Evolutionary conservation across 192 early-diverging fungal species (phyloP).

Genomic region (Bifiguratus adelaidae): DNA sequence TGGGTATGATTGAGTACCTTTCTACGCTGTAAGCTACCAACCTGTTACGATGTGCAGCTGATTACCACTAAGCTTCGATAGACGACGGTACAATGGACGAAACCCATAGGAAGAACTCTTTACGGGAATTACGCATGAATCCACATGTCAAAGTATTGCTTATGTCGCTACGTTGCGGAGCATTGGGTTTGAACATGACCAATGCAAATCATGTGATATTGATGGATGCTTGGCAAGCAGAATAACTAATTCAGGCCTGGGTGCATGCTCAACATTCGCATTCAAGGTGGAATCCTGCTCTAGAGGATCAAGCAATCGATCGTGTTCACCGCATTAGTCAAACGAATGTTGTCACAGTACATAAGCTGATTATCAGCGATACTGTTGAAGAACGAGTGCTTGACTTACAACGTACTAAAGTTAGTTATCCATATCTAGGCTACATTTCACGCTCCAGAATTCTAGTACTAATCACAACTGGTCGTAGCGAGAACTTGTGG

Average conservation of each 20-base stretch:
- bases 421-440: slow-evolving; percentile 3
- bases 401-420: slow-evolving; percentile 49
- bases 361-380: slow-evolving; percentile 44
- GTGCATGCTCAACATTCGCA: slow-evolving; percentile 36
- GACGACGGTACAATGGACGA: slow-evolving; percentile 33
- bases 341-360: slow-evolving; percentile 42
- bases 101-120: slow-evolving; percentile 17
- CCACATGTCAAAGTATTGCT: slow-evolving; percentile 34
- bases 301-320: slow-evolving; percentile 52
- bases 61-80: slow-evolving; percentile 11
- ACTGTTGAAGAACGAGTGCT: slow-evolving; percentile 66
- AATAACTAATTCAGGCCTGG: background rate
- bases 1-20: too few species aligned
- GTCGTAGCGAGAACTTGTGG: too few species aligned
- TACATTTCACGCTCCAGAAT: too few species aligned
- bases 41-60: too few species aligned
- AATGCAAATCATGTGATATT: slow-evolving; percentile 42
- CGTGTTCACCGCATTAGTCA: slow-evolving; percentile 70
- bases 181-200: slow-evolving; percentile 59
- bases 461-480: too few species aligned
- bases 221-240: slow-evolving; percentile 10
- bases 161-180: slow-evolving; percentile 58
- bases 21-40: too few species aligned
- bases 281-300: slow-evolving; percentile 39
- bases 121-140: slow-evolving; percentile 26